Conservation (phyloP, 371 early-diverging fungal species). For the Batkoa obscura region DNA sequence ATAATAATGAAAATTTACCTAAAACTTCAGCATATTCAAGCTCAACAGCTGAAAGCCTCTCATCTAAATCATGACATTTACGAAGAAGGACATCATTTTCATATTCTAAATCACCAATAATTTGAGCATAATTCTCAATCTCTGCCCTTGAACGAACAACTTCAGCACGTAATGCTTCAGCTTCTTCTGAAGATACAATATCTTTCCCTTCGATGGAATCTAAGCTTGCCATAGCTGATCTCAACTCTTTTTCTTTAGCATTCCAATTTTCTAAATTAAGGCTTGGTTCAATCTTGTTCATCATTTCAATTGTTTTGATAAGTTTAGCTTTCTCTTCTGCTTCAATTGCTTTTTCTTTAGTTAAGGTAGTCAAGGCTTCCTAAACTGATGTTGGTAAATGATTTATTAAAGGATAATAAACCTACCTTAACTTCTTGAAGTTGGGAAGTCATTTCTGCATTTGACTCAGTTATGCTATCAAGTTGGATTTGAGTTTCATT, state of each 20-base stretch:
- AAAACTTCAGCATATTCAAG: conserved; percentile 80
- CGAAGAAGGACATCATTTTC: conserved; percentile 37
- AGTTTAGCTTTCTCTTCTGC: conserved; percentile 55
- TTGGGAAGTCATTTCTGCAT: conserved; percentile 44
- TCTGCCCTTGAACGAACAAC: conserved; percentile 46
- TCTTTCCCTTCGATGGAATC: conserved; percentile 22
- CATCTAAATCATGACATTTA: conserved; percentile 56
- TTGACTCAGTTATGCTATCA: conserved; percentile 69
- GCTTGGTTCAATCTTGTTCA: conserved; percentile 59
- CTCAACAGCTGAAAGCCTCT: conserved; percentile 46
- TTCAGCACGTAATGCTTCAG: conserved; percentile 55
- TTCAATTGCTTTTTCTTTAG: conserved; percentile 27
- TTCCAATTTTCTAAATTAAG: conserved; percentile 25
- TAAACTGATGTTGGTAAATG: neutral
- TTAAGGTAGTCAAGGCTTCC: conserved; percentile 16
- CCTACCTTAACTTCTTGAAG: conserved; percentile 50
- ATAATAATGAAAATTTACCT: conserved; percentile 6
- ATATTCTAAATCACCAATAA: conserved; percentile 35
- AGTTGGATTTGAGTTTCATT: conserved; percentile 66
- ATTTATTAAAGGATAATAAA: neutral
- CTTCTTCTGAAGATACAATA: conserved; percentile 42
- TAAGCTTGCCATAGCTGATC: conserved; percentile 43
- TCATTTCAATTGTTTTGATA: conserved; percentile 69
- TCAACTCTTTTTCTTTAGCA: conserved; percentile 54
- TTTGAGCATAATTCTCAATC: conserved; percentile 43